Evolutionary conservation across 1,139 yeast genomes (phyloP).

Genomic region (Zygosaccharomyces pseudobailii): DNA sequence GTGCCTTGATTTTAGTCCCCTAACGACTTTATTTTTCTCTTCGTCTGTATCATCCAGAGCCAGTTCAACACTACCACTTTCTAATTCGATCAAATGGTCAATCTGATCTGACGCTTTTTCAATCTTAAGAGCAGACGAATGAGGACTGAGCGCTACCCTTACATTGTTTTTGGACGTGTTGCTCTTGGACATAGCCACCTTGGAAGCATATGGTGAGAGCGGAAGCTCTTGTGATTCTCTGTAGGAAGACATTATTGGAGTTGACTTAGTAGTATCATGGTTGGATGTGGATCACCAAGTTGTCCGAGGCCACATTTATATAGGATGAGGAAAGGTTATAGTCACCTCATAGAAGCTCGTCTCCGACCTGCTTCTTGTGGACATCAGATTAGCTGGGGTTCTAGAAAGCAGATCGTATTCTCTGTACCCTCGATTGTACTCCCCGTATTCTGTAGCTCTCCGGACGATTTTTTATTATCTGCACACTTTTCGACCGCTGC

Average conservation of each 20-base stretch:
- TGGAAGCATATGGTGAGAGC: not conserved
- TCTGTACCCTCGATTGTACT: not conserved
- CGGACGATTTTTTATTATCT: not conserved
- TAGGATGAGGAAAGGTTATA: no score
- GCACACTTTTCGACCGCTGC: not conserved
- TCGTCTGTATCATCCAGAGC: not conserved
- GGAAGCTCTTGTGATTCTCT: not conserved
- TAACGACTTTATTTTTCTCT: not conserved
- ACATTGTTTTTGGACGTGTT: not conserved
- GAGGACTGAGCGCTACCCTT: not conserved
- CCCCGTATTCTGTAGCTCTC: not conserved
- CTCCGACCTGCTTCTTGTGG: not conserved
- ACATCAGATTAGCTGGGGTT: not conserved
- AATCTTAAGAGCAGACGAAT: not conserved
- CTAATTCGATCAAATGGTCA: not conserved
- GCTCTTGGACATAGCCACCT: not conserved
- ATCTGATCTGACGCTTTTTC: not conserved
- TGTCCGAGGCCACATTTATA: no score
- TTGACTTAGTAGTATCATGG: not conserved
- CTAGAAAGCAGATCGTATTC: not conserved
- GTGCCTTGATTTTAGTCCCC: slow-evolving; percentile 8
- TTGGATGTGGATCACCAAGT: not conserved
- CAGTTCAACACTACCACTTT: not conserved
- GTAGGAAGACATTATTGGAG: not conserved
- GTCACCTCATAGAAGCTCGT: no score